Evolutionary conservation across 2,329 filamentous ascomycete genomes (phyloP).

Genomic region (Colletotrichum sansevieriae): DNA sequence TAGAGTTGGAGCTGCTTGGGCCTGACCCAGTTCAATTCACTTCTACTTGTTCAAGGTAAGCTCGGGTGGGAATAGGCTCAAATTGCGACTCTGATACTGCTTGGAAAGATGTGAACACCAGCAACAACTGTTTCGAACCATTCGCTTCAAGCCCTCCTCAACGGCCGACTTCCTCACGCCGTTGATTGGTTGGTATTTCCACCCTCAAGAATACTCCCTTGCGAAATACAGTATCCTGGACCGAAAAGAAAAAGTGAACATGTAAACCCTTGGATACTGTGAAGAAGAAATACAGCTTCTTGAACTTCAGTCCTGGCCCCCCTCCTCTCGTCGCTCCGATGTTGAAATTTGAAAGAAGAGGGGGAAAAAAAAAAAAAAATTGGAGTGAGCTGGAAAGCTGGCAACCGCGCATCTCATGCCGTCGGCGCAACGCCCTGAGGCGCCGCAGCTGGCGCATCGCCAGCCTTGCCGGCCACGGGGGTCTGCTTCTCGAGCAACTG

Average conservation of each 20-base stretch:
- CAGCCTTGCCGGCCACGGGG: constrained; percentile 6
- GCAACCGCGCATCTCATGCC: constrained; percentile 12
- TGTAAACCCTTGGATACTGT: constrained; percentile 13
- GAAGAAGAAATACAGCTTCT: neutral
- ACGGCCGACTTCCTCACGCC: neutral
- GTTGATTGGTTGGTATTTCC: constrained; percentile 25
- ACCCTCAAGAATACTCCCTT: neutral
- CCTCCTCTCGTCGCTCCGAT: too few relatives aligned
- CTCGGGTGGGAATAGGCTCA: neutral
- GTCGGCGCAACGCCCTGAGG: constrained; percentile 35
- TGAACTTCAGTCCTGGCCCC: too few relatives aligned
- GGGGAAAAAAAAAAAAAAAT: too few relatives aligned
- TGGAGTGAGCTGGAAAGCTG: too few relatives aligned
- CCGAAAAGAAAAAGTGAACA: too few relatives aligned
- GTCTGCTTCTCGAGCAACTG: constrained; percentile 64
- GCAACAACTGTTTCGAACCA: neutral
- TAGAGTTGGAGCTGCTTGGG: neutral
- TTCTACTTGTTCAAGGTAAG: too few relatives aligned
- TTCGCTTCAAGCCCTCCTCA: neutral
- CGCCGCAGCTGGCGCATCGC: constrained; percentile 23
- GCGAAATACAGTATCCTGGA: too few relatives aligned
- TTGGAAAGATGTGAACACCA: constrained; percentile 3
- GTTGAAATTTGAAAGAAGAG: too few relatives aligned
- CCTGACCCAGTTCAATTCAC: neutral
- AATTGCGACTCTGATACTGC: neutral